Evolutionary conservation across 768 basidiomycete genomes (phyloP).

Genomic region (Tremella mesenterica): DNA sequence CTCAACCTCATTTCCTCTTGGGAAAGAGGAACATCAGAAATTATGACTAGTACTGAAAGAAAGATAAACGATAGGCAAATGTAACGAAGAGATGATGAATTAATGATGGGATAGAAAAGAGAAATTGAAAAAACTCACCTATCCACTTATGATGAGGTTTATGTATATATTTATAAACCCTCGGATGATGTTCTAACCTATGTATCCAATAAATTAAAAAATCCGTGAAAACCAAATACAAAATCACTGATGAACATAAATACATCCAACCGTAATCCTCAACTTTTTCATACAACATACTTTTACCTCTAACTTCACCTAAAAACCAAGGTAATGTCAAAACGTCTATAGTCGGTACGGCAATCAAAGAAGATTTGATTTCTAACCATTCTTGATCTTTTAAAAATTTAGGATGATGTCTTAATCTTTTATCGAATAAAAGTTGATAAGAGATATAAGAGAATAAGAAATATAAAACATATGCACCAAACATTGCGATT

Average conservation of each 20-base stretch:
- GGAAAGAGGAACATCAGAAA: not conserved
- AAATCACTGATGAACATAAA: conserved; percentile 17
- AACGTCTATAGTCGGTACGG: conserved; percentile 73
- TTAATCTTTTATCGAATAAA: conserved; percentile 89
- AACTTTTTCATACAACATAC: conserved; percentile 66
- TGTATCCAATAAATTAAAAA: conserved; percentile 96
- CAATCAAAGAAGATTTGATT: conserved; percentile 62
- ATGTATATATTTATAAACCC: conserved; percentile 80
- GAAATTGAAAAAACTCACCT: conserved; percentile 50
- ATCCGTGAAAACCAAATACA: conserved; percentile 78
- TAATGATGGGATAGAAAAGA: not conserved
- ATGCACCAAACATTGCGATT: conserved; percentile 72
- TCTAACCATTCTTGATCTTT: conserved; percentile 70
- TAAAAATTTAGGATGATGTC: conserved; percentile 88
- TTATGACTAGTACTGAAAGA: not conserved
- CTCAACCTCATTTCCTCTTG: no score
- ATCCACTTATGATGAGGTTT: conserved; percentile 99
- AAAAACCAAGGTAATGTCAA: conserved; percentile 91
- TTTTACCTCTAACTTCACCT: conserved; percentile 78
- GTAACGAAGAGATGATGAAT: not conserved
- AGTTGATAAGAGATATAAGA: conserved; percentile 72
- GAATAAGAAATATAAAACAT: conserved; percentile 77
- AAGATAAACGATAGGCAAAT: not conserved
- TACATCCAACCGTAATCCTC: conserved; percentile 59
- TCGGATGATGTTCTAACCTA: conserved; percentile 72